These are phyloP conservation scores for Tulasnella sp. DNA, from an alignment of 768 basidiomycete genomes.

Conservation along the genomic window DNA sequence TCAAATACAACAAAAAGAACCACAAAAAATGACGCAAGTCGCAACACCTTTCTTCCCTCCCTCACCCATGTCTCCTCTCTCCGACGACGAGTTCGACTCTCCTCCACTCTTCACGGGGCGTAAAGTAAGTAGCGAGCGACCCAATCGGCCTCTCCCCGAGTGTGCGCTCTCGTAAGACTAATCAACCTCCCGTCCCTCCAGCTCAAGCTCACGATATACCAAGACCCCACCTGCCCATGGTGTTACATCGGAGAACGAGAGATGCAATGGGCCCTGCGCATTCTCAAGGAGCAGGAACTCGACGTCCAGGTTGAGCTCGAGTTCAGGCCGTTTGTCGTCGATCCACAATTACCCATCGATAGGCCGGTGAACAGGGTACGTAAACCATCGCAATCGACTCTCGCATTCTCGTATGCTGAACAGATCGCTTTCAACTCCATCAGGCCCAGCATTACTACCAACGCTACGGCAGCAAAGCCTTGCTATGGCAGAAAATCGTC, in stretches of 20 bases:
- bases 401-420: not conserved
- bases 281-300: constrained; percentile 12
- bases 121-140: not conserved
- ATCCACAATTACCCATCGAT: constrained; percentile 27
- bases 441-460: not conserved
- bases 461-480: not conserved
- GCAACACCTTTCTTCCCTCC: not conserved
- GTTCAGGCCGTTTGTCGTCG: constrained; percentile 37
- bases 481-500: constrained; percentile 27
- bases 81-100: not conserved
- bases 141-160: not conserved
- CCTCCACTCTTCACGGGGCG: not conserved
- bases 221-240: constrained; percentile 8
- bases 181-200: not conserved
- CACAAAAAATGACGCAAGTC: not conserved
- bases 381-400: not conserved
- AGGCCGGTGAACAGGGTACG: constrained; percentile 18
- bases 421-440: not conserved
- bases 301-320: constrained; percentile 31
- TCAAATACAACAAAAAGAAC: no score
- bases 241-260: constrained; percentile 34
- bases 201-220: constrained; percentile 3
- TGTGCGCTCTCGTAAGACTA: not conserved
- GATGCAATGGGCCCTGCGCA: constrained; percentile 28
- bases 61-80: not conserved